phyloP scores from a whole-genome alignment of 106 monocot genomes.

The Posidonia australis region DNA sequence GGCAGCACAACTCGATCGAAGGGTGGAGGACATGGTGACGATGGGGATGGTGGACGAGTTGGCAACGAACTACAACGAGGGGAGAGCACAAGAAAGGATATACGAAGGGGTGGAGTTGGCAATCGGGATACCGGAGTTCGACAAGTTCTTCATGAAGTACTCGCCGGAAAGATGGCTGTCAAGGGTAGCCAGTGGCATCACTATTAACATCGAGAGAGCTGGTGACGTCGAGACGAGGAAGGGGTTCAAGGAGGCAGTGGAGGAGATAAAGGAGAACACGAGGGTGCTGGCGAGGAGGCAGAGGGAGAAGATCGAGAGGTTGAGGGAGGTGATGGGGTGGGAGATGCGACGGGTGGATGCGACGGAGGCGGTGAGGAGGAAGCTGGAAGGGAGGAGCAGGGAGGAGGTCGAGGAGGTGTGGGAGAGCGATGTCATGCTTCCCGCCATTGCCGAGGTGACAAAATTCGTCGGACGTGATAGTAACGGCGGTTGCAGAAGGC shows the following conservation, averaged over 20 bases:
- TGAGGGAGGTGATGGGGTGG: slow-evolving; percentile 43
- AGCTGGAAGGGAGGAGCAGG: slow-evolving; percentile 17
- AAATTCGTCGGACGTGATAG: neutral
- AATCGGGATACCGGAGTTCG: slow-evolving; percentile 80
- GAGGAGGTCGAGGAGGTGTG: slow-evolving; percentile 8
- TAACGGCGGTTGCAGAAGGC: neutral
- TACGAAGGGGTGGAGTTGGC: slow-evolving; percentile 56
- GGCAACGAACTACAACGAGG: slow-evolving; percentile 35
- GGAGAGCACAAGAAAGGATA: slow-evolving; percentile 10
- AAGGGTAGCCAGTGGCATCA: neutral
- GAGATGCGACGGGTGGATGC: slow-evolving; percentile 47
- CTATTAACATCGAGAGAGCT: neutral
- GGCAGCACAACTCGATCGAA: slow-evolving; percentile 53
- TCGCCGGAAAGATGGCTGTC: neutral
- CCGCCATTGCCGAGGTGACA: neutral
- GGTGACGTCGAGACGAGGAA: neutral
- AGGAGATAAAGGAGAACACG: slow-evolving; percentile 63
- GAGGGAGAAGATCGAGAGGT: slow-evolving; percentile 54
- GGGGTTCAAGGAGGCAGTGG: slow-evolving; percentile 34
- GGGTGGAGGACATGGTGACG: slow-evolving; percentile 83
- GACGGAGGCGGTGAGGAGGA: slow-evolving; percentile 30
- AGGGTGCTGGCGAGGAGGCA: slow-evolving; percentile 67
- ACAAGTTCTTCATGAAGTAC: slow-evolving; percentile 30
- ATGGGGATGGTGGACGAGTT: slow-evolving; percentile 85
- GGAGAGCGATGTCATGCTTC: slow-evolving; percentile 10